Conservation (phyloP, 495 filamentous ascomycete genomes). For the Penicillium cosmopolitanum region DNA sequence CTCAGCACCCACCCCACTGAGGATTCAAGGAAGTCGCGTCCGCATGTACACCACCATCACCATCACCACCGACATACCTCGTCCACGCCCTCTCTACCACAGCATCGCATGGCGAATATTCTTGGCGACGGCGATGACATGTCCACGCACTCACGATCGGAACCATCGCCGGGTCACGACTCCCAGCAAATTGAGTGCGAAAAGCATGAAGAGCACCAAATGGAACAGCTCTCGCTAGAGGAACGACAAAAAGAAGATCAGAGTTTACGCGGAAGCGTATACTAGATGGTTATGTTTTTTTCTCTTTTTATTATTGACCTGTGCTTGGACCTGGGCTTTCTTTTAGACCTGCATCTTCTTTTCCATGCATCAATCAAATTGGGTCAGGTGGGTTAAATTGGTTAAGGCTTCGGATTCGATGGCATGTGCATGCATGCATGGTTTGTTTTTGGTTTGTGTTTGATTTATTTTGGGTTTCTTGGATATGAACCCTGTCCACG, state of each 20-base stretch:
- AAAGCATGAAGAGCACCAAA: conserved; percentile 11
- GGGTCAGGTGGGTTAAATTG: neutral
- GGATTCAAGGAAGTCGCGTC: conserved; percentile 27
- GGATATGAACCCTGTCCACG: neutral
- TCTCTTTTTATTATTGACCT: neutral
- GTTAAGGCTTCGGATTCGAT: neutral
- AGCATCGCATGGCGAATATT: conserved; percentile 47
- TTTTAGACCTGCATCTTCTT: neutral
- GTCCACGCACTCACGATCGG: conserved; percentile 10
- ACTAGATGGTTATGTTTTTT: conserved; percentile 21
- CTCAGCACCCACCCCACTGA: conserved; percentile 41
- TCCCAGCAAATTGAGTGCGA: neutral
- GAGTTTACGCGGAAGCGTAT: conserved; percentile 45
- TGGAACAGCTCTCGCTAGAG: conserved; percentile 27
- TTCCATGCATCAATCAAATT: neutral
- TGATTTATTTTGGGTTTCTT: neutral
- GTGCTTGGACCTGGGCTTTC: neutral
- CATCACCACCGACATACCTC: conserved; percentile 22
- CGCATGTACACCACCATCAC: conserved; percentile 33
- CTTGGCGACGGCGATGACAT: conserved; percentile 37
- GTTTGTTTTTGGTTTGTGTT: neutral
- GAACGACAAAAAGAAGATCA: conserved; percentile 37
- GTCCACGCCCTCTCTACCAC: conserved; percentile 33
- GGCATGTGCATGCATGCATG: neutral
- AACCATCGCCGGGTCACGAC: neutral